Base-by-base conservation (phyloP, 2,329 filamentous ascomycete genomes). In the Monosporascus sp. region DNA sequence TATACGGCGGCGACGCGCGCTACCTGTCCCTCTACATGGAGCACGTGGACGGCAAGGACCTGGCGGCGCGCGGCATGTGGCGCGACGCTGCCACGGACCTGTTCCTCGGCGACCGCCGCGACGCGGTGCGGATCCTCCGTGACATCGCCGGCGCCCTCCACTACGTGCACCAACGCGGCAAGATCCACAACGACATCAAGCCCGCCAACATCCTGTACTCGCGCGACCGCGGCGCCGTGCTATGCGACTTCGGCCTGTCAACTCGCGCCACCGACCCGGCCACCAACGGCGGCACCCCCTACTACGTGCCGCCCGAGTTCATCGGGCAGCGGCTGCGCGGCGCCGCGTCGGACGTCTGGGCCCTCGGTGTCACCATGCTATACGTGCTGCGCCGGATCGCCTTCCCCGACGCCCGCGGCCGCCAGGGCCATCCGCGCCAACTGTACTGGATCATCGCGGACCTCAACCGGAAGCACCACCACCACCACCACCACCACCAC, bases 141-240 rank as follows among this genome's bases (percentile, higher is more conserved):
- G 80, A 84, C 62, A 81, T 82, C 50, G 68, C 77, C 20, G 71
- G 74, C 55, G 81, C 80, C 2, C 68, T 85, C 44, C 70, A 76
- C 63, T 84, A 84, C 63, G 72, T 85, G 37, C 81, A 85, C 65
- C 70, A 70, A 48, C 74, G 76, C 52, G 72, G 72, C 51, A 69
- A 79, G 22, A 77, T 82, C 14, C 81, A 85, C 67, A 85, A 84
- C 66, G 81, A 85, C 64, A 81, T 84, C 67, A 84, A 84, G 65
- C 81, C 81, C 1, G 78, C 76, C 58, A 85, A 84, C 56, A 83
- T 84, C 52, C 69, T 85, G 35, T 85, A 83, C 67, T 82, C 79
- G 16, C 73, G 73, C 27, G 78, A 82, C 40, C 74, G 80, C 11
- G 81, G 81, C 6, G 81, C 80, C 37, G 79, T 84, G 2, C 74